phyloP scores from a whole-genome alignment of 352 stramenopile species.

The Globisporangium carolinianum region DNA sequence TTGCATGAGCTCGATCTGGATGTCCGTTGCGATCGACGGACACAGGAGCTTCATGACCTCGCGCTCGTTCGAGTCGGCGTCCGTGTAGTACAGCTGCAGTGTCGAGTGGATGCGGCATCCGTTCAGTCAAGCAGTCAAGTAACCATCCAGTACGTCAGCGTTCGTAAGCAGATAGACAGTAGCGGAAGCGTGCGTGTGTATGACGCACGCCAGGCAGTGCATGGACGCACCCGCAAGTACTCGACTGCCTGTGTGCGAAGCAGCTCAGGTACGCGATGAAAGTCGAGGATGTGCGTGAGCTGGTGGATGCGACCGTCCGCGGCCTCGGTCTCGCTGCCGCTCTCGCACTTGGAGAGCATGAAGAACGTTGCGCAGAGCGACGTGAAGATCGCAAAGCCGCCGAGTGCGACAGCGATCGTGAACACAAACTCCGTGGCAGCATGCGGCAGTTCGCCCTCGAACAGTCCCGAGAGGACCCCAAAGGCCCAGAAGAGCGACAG shows the following conservation, averaged over 20 bases:
- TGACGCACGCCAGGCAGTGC: background rate
- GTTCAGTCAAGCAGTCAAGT: background rate
- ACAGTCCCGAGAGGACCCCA: conserved; percentile 54
- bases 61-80: conserved; percentile 63
- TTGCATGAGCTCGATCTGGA: conserved; percentile 63
- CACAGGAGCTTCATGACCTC: conserved; percentile 64
- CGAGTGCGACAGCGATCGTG: conserved; percentile 51
- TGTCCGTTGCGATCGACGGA: conserved; percentile 66
- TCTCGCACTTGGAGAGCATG: conserved; percentile 75
- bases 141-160: background rate
- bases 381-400: conserved; percentile 68
- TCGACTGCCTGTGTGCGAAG: conserved; percentile 59
- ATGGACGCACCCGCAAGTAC: conserved; percentile 37
- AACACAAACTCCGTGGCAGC: conserved; percentile 50
- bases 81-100: conserved; percentile 51
- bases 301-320: conserved; percentile 67
- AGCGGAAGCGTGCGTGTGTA: too few species aligned
- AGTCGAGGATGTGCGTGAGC: conserved; percentile 60
- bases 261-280: conserved; percentile 49
- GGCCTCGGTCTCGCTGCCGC: conserved; percentile 44
- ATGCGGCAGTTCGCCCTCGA: conserved; percentile 59
- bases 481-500: conserved; percentile 61
- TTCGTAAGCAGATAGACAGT: background rate
- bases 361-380: conserved; percentile 69
- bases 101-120: background rate